A percentile compares a stretch with the other conserved stretches of the same genome.
phyloP scores from a whole-genome alignment of 495 filamentous ascomycete species.

The Aspergillus saccharolyticus region DNA sequence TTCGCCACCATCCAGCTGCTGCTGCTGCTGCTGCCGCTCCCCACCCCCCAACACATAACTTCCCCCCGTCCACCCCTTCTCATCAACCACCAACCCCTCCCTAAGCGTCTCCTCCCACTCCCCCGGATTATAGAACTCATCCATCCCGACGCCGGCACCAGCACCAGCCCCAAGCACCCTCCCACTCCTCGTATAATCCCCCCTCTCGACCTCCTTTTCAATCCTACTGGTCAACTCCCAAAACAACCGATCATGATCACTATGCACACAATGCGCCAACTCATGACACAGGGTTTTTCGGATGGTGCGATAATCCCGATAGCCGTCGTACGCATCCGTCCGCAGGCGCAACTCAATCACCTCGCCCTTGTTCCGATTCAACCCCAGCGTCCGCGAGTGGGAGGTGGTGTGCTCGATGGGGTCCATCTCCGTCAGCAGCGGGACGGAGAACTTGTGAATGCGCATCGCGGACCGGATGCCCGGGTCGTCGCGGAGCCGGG shows the following conservation, averaged over 20 bases:
- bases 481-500: slow-evolving; percentile 72
- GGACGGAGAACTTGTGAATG: slow-evolving; percentile 79
- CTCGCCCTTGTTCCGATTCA: slow-evolving; percentile 85
- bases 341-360: slow-evolving; percentile 86
- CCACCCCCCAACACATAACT: slow-evolving; percentile 74
- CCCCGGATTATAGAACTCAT: slow-evolving; percentile 66
- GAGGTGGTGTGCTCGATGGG: slow-evolving; percentile 75
- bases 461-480: slow-evolving; percentile 81
- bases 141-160: slow-evolving; percentile 3
- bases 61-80: slow-evolving; percentile 83
- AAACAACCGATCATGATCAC: slow-evolving; percentile 77
- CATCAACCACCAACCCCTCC: slow-evolving; percentile 61
- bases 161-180: slow-evolving; percentile 47
- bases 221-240: slow-evolving; percentile 83
- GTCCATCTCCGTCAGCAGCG: slow-evolving; percentile 90
- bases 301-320: slow-evolving; percentile 84
- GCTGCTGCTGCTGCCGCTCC: no score
- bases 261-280: slow-evolving; percentile 84
- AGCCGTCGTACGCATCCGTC: slow-evolving; percentile 93
- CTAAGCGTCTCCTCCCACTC: slow-evolving; percentile 43
- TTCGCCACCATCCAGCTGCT: slow-evolving; percentile 20
- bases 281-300: slow-evolving; percentile 92
- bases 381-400: slow-evolving; percentile 73
- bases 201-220: slow-evolving; percentile 76
- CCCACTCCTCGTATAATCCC: slow-evolving; percentile 71